A percentile compares a stretch with the other conserved stretches of the same genome.
Conservation (phyloP, 23 red algal species). For the Gracilaria gracilis region DNA sequence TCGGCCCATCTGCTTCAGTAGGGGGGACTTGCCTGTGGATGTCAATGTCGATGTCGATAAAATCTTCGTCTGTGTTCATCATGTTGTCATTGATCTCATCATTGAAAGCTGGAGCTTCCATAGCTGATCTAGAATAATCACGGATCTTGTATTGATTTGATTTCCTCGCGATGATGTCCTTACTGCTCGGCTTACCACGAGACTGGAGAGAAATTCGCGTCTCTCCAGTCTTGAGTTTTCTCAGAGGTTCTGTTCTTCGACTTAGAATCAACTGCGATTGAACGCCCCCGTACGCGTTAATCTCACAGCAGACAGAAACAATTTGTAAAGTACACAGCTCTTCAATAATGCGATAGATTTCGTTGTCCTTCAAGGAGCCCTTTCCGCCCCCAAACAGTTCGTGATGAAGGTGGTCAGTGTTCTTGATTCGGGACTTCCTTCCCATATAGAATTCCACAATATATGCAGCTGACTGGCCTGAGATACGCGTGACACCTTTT, state of each 20-base stretch:
- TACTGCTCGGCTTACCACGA: constrained; percentile 19
- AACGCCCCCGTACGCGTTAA: constrained; percentile 64
- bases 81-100: neutral
- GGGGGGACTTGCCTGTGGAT: neutral
- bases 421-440: constrained; percentile 68
- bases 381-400: constrained; percentile 57
- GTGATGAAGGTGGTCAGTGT: constrained; percentile 38
- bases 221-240: constrained; percentile 30
- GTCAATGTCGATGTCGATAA: neutral
- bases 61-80: constrained; percentile 1
- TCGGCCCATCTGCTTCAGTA: neutral
- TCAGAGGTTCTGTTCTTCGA: constrained; percentile 12
- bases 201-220: constrained; percentile 49
- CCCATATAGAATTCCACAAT: constrained; percentile 77
- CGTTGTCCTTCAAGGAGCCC: constrained; percentile 69
- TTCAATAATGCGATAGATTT: constrained; percentile 68
- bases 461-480: constrained; percentile 58
- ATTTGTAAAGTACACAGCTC: constrained; percentile 56
- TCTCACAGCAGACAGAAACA: constrained; percentile 40
- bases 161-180: neutral
- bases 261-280: constrained; percentile 57
- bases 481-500: neutral
- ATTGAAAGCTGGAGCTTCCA: neutral
- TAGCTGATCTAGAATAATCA: neutral
- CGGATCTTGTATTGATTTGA: constrained; percentile 4